These are phyloP conservation scores for Tylopilus plumbeoviolaceoides DNA, from an alignment of 768 basidiomycete genomes.

Conservation along the genomic window DNA sequence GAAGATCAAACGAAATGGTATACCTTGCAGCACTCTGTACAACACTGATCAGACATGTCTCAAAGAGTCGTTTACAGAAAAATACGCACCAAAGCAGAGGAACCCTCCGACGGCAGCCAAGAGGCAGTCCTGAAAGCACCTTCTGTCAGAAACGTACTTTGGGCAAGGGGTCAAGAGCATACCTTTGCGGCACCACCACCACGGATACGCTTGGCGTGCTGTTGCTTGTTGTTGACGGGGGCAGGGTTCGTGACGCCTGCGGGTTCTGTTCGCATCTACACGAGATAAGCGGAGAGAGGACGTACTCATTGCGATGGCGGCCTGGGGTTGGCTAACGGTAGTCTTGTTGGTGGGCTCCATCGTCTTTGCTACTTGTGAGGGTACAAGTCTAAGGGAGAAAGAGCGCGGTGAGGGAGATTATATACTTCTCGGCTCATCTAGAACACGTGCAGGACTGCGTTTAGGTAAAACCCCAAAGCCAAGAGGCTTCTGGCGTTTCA, in stretches of 20 bases:
- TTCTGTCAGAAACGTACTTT: background rate
- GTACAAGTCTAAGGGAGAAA: slow-evolving; percentile 1
- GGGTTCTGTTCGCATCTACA: background rate
- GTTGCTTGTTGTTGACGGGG: slow-evolving; percentile 38
- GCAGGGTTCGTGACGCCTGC: slow-evolving; percentile 48
- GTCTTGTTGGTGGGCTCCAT: slow-evolving; percentile 31
- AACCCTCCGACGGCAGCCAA: slow-evolving; percentile 59
- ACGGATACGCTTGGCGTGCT: slow-evolving; percentile 54
- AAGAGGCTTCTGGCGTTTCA: too few species aligned
- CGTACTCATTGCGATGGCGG: slow-evolving; percentile 61
- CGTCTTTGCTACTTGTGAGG: slow-evolving; percentile 26
- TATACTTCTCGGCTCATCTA: background rate
- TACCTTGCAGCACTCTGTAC: slow-evolving; percentile 68
- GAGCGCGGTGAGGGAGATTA: slow-evolving; percentile 5
- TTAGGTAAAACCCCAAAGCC: too few species aligned
- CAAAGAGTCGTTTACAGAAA: background rate
- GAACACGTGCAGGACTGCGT: background rate
- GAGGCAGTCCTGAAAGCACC: slow-evolving; percentile 56
- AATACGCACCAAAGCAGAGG: slow-evolving; percentile 63
- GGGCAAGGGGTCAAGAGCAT: background rate
- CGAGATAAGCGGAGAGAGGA: slow-evolving; percentile 4
- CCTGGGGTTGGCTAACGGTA: slow-evolving; percentile 54
- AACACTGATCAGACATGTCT: background rate
- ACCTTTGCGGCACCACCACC: slow-evolving; percentile 73
- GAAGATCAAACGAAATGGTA: background rate